Percentiles rank a stretch among this genome's conserved stretches.
Conservation (phyloP, 164 flowering plant species). For the Brasenia schreberi region DNA sequence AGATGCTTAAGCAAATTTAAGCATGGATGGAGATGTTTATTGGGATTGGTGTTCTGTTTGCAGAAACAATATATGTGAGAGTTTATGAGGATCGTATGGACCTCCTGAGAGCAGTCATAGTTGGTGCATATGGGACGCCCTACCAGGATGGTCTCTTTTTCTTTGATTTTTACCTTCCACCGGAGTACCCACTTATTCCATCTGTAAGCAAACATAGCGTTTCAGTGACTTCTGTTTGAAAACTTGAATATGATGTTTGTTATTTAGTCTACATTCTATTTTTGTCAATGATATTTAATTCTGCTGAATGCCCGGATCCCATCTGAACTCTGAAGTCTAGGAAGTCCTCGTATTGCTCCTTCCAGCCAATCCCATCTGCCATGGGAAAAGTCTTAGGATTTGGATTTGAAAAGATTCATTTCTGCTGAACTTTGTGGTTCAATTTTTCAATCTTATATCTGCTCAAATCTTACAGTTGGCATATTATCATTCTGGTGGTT, state of each 20-base stretch:
- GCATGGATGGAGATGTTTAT: background rate
- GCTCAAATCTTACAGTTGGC: conserved; percentile 58
- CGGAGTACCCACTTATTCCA: conserved; percentile 90
- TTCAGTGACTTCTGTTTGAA: background rate
- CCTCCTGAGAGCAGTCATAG: conserved; percentile 84
- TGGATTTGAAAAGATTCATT: background rate
- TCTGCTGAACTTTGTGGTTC: background rate
- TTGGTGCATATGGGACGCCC: conserved; percentile 97
- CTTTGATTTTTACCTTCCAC: conserved; percentile 96
- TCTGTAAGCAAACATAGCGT: conserved; percentile 42
- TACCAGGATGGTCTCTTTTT: conserved; percentile 99
- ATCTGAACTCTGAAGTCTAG: no score
- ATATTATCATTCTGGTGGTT: conserved; percentile 95
- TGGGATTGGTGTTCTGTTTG: conserved; percentile 1
- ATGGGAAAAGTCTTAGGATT: background rate
- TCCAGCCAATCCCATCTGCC: no score
- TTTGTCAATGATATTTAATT: no score
- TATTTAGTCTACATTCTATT: no score
- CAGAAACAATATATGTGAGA: conserved; percentile 85
- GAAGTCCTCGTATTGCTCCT: no score
- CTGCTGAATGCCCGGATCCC: no score
- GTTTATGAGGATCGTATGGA: conserved; percentile 99
- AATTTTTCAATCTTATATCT: conserved; percentile 1
- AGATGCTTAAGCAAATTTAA: background rate
- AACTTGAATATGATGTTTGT: no score